Evolutionary conservation across 352 stramenopile genomes (phyloP).

Genomic region (Aphanomyces invadans): DNA sequence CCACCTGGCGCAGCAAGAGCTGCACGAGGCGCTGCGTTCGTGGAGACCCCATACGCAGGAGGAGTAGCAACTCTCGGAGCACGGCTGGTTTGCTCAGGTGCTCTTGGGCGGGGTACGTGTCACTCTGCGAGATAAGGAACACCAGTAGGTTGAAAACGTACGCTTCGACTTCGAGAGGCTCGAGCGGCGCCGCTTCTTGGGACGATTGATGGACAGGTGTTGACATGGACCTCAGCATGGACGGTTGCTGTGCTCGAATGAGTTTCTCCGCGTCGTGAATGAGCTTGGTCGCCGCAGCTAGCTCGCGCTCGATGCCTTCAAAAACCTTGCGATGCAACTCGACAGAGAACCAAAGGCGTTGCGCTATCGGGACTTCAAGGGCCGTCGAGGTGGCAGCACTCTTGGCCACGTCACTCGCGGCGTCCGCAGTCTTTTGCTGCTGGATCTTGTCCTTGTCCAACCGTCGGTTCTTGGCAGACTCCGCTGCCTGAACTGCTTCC

Average conservation of each 20-base stretch:
- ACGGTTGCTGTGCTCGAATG: slow-evolving; percentile 48
- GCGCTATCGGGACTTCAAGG: slow-evolving; percentile 60
- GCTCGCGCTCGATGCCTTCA: slow-evolving; percentile 74
- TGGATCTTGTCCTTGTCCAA: slow-evolving; percentile 36
- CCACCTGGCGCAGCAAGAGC: slow-evolving; percentile 61
- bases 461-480: slow-evolving; percentile 68
- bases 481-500: slow-evolving; percentile 56
- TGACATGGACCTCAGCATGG: slow-evolving; percentile 75
- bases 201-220: slow-evolving; percentile 45
- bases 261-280: slow-evolving; percentile 68
- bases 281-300: slow-evolving; percentile 56
- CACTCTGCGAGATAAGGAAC: slow-evolving; percentile 76
- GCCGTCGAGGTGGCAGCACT: slow-evolving; percentile 60
- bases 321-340: slow-evolving; percentile 84
- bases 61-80: slow-evolving; percentile 64
- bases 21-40: slow-evolving; percentile 78
- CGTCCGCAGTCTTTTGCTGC: slow-evolving; percentile 32
- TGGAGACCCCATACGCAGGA: slow-evolving; percentile 67
- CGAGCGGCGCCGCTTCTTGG: slow-evolving; percentile 27
- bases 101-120: slow-evolving; percentile 44
- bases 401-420: slow-evolving; percentile 72
- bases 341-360: slow-evolving; percentile 82
- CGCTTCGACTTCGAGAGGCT: slow-evolving; percentile 72
- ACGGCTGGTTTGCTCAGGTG: slow-evolving; percentile 55
- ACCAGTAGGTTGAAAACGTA: slow-evolving; percentile 59